Evolutionary conservation across 306 rosid species (phyloP), one percentile per base, ranked within the genome.

Genomic region (Cucurbita moschata): DNA sequence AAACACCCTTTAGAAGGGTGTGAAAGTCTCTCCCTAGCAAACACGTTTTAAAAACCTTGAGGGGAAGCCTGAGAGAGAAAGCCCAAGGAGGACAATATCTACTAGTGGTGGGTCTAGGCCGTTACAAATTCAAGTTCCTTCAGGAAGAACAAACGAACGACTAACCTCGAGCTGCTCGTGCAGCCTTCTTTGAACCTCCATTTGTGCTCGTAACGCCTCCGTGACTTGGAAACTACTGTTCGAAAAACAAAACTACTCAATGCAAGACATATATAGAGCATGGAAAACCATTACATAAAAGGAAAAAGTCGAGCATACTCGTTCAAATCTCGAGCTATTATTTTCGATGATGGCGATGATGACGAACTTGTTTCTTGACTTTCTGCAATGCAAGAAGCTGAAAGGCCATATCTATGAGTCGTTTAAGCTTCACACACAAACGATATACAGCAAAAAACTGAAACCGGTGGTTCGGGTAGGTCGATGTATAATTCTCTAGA

Each of bases 151-250:
- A 40, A 67, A 73, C 7, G 50, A 71, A 21, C 74, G 49, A 62
- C 82, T 81, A 79, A 81, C 89, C 89, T 86, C 89, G 47, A 86
- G 82, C 71, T 86, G 89, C 79, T 86, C 89, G 69, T 86, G 89
- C 78, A 86, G 78, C 79, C 86, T 81, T 76, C 84, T 65, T 71
- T 86, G 89, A 77, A 86, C 89, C 79, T 86, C 89, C 89, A 86
- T 86, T 77, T 86, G 89, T 15, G 83, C 82, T 65, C 87, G 79
- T 79, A 86, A 73, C 40, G 89, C 89, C 87, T 86, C 89, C 3
- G 89, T 83, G 49, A 86, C 86, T 75, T 86, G 87, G 77, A 72
- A 81, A 42, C 89, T 85, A 59, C 89, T 83, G 82, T 72, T 77
- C 53, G 21, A 53, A 72, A 59, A 19, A 73, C 1, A 73, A 69